Conservation (phyloP, 140 eudicot genomes). For the Ambrosia hybrid region DNA sequence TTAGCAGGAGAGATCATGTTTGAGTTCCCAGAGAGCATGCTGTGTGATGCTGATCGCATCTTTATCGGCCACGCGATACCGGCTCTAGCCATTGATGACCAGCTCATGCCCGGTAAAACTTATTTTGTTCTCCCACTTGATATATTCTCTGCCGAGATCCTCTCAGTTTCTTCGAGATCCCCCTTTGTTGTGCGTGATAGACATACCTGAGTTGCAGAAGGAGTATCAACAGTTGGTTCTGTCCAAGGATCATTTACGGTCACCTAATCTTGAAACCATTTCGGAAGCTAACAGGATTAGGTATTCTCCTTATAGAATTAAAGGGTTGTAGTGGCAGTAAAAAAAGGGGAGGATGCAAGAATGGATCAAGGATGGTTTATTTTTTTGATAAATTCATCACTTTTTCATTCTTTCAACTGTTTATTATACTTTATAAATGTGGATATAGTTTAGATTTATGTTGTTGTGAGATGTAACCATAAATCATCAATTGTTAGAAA, state of each 20-base stretch:
- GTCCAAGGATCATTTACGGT: conserved; percentile 60
- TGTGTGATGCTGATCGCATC: conserved; percentile 68
- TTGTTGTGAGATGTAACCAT: too few species aligned
- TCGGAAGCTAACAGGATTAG: conserved; percentile 57
- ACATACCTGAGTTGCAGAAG: conserved; percentile 55
- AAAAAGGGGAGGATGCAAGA: conserved; percentile 18
- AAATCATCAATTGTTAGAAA: too few species aligned
- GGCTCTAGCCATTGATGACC: conserved; percentile 44
- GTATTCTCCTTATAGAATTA: conserved; percentile 57
- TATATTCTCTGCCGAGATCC: conserved; percentile 36
- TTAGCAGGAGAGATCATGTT: conserved; percentile 89
- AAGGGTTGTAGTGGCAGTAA: conserved; percentile 47
- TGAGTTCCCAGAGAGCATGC: conserved; percentile 73
- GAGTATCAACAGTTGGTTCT: conserved; percentile 63
- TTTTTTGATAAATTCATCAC: neutral
- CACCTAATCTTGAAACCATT: conserved; percentile 75
- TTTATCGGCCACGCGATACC: conserved; percentile 63
- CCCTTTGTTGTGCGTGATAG: conserved; percentile 27
- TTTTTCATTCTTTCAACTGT: conserved; percentile 3
- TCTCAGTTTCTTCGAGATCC: conserved; percentile 52
- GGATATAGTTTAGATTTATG: neutral
- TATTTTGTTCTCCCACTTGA: conserved; percentile 75
- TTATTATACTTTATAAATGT: neutral
- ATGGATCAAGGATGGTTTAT: neutral
- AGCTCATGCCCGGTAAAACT: conserved; percentile 46